phyloP scores from a whole-genome alignment of 2,329 filamentous ascomycete genomes.

The Trichoderma brevicompactum region DNA sequence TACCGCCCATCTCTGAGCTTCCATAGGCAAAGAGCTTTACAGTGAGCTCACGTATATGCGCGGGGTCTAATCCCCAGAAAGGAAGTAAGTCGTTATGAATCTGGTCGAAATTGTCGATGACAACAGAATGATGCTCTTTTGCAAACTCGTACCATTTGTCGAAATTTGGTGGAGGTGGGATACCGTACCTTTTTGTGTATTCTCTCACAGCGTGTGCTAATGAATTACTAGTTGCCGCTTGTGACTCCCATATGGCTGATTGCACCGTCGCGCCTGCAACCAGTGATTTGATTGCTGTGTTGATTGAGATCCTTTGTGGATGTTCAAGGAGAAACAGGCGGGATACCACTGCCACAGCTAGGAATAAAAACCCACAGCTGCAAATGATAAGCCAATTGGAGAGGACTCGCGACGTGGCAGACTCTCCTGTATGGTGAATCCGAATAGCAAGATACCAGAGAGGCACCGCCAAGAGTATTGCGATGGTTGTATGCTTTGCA shows the following conservation, averaged over 20 bases:
- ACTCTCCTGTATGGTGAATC: neutral
- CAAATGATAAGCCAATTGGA: constrained; percentile 31
- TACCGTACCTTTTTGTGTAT: constrained; percentile 54
- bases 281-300: constrained; percentile 31
- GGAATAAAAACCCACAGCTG: constrained; percentile 18
- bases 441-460: constrained; percentile 24
- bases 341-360: constrained; percentile 14
- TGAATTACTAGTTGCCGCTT: constrained; percentile 33
- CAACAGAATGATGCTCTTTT: constrained; percentile 59
- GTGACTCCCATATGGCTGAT: constrained; percentile 30
- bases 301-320: neutral
- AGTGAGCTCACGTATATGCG: constrained; percentile 63
- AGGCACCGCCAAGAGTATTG: neutral
- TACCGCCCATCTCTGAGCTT: constrained; percentile 46
- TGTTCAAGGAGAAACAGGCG: constrained; percentile 23
- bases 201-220: constrained; percentile 44
- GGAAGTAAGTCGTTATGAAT: constrained; percentile 74
- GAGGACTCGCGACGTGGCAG: neutral
- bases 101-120: constrained; percentile 78
- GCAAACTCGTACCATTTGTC: constrained; percentile 82
- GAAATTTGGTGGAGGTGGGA: constrained; percentile 75
- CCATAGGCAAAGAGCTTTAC: constrained; percentile 40
- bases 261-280: constrained; percentile 28
- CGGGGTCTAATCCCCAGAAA: constrained; percentile 73
- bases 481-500: constrained; percentile 9